Conservation (phyloP, 345 rosid genomes). For the Clarkia xantiana region DNA sequence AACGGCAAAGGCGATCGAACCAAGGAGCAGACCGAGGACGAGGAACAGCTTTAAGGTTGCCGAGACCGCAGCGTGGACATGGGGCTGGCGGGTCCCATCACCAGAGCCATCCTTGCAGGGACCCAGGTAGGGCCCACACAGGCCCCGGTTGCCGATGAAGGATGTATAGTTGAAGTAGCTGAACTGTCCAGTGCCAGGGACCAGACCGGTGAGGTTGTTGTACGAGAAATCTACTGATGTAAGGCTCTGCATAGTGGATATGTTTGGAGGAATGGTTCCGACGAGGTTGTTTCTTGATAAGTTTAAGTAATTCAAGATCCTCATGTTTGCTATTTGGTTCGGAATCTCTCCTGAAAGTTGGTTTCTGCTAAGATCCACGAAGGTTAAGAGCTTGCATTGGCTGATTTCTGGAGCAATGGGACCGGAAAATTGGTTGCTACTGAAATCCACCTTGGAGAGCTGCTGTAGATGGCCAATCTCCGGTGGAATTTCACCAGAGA, state of each 20-base stretch:
- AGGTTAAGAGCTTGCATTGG: conserved; percentile 39
- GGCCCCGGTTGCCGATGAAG: conserved; percentile 32
- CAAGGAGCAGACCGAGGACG: conserved; percentile 32
- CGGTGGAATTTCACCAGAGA: conserved; percentile 29
- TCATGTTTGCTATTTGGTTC: conserved; percentile 30
- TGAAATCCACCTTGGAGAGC: conserved; percentile 39
- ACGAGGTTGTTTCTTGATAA: conserved; percentile 33
- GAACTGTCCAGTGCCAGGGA: conserved; percentile 40
- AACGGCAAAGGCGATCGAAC: conserved; percentile 31
- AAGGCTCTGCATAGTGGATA: conserved; percentile 40
- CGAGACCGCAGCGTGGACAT: conserved; percentile 23
- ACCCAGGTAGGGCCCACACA: conserved; percentile 42
- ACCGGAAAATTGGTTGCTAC: conserved; percentile 34
- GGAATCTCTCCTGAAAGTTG: conserved; percentile 32
- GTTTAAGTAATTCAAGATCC: conserved; percentile 38
- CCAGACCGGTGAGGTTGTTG: conserved; percentile 37
- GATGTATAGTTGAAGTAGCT: conserved; percentile 44
- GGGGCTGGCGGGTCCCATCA: conserved; percentile 20
- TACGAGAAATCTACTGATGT: conserved; percentile 44
- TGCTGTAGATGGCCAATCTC: conserved; percentile 35
- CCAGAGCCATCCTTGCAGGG: conserved; percentile 28
- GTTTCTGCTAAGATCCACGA: conserved; percentile 36
- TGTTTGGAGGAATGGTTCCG: conserved; percentile 31
- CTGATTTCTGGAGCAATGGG: conserved; percentile 28
- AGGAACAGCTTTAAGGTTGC: conserved; percentile 36